Conservation (phyloP, 2,329 filamentous ascomycete genomes). For the Colletotrichum zoysiae region DNA sequence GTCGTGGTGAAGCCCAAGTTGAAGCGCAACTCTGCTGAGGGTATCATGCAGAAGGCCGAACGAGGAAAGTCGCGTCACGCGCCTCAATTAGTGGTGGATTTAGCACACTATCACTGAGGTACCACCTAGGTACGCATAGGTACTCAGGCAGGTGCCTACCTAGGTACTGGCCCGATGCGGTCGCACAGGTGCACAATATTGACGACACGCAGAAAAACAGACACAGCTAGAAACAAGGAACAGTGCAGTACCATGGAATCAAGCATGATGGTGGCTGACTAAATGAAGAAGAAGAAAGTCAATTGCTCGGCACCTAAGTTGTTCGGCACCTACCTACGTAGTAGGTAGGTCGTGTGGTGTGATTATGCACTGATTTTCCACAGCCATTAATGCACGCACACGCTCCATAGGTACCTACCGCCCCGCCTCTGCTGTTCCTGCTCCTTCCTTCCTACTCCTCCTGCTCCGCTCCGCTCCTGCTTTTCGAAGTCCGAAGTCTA, state of each 20-base stretch:
- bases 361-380: conserved; percentile 10
- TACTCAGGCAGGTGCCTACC: too few species aligned
- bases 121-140: too few species aligned
- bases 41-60: conserved; percentile 22
- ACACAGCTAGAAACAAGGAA: too few species aligned
- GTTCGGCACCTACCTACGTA: background rate
- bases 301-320: conserved; percentile 1
- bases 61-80: conserved; percentile 33
- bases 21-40: background rate
- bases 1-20: conserved; percentile 22
- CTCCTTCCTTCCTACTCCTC: background rate
- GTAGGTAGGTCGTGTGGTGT: background rate
- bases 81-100: conserved; percentile 17
- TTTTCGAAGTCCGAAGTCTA: background rate
- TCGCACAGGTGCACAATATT: too few species aligned
- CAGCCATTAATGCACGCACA: conserved; percentile 17
- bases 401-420: background rate
- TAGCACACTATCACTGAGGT: background rate
- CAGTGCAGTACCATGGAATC: too few species aligned
- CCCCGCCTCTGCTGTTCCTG: background rate
- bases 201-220: too few species aligned
- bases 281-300: conserved; percentile 5
- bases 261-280: background rate
- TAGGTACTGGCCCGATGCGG: too few species aligned
- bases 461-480: background rate